Percentiles rank a stretch among this genome's conserved stretches.
These are phyloP conservation scores for Nakazawaea populi DNA, from an alignment of 805 yeast genomes.

Conservation along the genomic window DNA sequence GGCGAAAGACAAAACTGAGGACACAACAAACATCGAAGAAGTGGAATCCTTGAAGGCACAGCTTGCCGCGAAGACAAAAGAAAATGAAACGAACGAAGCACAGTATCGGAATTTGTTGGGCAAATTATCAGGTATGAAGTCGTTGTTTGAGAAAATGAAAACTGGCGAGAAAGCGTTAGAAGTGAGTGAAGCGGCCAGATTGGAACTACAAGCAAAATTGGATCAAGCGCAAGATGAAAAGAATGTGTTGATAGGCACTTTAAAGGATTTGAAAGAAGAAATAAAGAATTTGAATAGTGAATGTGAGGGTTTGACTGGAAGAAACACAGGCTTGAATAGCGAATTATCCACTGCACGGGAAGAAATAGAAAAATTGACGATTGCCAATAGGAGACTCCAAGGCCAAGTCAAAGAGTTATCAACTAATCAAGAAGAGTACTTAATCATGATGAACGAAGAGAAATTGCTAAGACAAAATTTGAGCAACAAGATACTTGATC, in stretches of 20 bases:
- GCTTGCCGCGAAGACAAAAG: slow-evolving; percentile 33
- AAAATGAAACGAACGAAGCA: slow-evolving; percentile 50
- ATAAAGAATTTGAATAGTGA: slow-evolving; percentile 42
- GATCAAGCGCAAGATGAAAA: slow-evolving; percentile 13
- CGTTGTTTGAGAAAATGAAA: slow-evolving; percentile 68
- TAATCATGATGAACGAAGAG: slow-evolving; percentile 34
- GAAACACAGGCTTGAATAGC: slow-evolving; percentile 31
- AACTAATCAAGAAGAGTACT: slow-evolving; percentile 27
- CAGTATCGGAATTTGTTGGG: slow-evolving; percentile 59
- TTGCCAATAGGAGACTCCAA: slow-evolving; percentile 30
- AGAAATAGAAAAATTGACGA: slow-evolving; percentile 35
- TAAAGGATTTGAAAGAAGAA: slow-evolving; percentile 24
- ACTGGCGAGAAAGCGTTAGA: slow-evolving; percentile 61
- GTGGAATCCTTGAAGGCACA: slow-evolving; percentile 20
- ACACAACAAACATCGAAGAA: not conserved
- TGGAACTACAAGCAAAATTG: slow-evolving; percentile 20
- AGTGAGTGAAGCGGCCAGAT: slow-evolving; percentile 36
- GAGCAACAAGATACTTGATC: slow-evolving; percentile 32
- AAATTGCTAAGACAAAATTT: slow-evolving; percentile 38
- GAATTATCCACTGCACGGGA: slow-evolving; percentile 28
- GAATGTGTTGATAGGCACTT: slow-evolving; percentile 9
- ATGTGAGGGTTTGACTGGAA: slow-evolving; percentile 42
- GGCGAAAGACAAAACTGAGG: not conserved
- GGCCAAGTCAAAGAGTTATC: slow-evolving; percentile 31
- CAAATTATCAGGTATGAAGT: slow-evolving; percentile 66